Conservation (phyloP, 768 basidiomycete species). For the Tulasnella sp. region DNA sequence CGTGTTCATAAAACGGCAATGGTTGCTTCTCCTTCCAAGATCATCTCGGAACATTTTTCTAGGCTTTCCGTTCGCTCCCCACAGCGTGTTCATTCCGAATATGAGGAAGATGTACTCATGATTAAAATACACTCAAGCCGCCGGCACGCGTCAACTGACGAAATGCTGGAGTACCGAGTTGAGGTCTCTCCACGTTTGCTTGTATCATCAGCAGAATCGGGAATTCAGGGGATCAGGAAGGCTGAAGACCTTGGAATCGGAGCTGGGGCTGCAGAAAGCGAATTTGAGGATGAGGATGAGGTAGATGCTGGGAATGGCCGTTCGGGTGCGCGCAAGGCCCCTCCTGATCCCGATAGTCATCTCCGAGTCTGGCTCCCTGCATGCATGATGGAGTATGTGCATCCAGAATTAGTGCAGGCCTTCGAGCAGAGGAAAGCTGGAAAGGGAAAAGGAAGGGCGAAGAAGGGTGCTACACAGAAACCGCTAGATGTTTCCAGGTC, state of each 20-base stretch:
- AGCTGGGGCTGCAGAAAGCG: conserved; percentile 37
- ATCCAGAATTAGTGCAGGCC: conserved; percentile 47
- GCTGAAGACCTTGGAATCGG: conserved; percentile 38
- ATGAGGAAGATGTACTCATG: conserved; percentile 36
- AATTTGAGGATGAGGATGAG: conserved; percentile 16
- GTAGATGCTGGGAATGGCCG: conserved; percentile 22
- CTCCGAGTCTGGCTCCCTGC: conserved; percentile 74
- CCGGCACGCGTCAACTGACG: conserved; percentile 56
- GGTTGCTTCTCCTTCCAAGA: conserved; percentile 36
- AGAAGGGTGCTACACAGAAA: too few species aligned
- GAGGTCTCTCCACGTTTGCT: conserved; percentile 58
- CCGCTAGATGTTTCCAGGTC: too few species aligned
- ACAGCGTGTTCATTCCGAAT: conserved; percentile 24
- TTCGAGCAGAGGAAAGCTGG: conserved; percentile 40
- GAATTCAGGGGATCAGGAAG: conserved; percentile 50
- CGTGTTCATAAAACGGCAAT: conserved; percentile 16
- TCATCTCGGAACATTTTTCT: conserved; percentile 46
- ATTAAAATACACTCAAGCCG: conserved; percentile 54
- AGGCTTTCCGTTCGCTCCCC: conserved; percentile 29
- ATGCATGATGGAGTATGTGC: conserved; percentile 54
- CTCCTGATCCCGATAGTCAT: conserved; percentile 42
- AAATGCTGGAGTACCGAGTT: conserved; percentile 63
- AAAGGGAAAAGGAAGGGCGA: conserved; percentile 38
- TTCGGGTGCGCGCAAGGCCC: conserved; percentile 30
- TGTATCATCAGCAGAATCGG: conserved; percentile 49